These are phyloP conservation scores for Zygnema circumcarinatum DNA, from an alignment of 139 green algal genomes.

Conservation along the genomic window DNA sequence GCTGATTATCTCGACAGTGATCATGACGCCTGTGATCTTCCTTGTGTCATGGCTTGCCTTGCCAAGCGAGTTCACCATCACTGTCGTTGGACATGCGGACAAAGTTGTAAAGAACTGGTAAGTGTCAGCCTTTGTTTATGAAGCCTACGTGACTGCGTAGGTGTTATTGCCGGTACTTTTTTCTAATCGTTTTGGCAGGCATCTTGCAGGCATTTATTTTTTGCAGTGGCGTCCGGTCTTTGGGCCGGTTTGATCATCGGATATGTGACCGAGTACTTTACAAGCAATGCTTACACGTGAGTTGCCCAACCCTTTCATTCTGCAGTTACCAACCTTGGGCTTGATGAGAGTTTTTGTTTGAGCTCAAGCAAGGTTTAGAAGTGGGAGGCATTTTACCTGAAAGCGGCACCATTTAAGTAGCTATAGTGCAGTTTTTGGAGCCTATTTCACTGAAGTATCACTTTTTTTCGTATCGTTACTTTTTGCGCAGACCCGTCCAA, in stretches of 20 bases:
- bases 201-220: slow-evolving; percentile 82
- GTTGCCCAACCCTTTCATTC: not conserved
- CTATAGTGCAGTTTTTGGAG: not conserved
- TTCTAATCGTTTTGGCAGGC: too few species aligned
- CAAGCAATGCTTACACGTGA: slow-evolving; percentile 83
- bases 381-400: not conserved
- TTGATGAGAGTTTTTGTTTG: not conserved
- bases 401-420: not conserved
- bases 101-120: slow-evolving; percentile 81
- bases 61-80: slow-evolving; percentile 59
- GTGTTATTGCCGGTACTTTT: too few species aligned
- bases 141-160: not conserved
- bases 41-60: slow-evolving; percentile 52
- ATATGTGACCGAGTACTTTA: slow-evolving; percentile 97
- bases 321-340: not conserved
- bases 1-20: slow-evolving; percentile 61
- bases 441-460: too few species aligned
- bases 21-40: slow-evolving; percentile 63
- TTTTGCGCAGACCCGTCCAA: slow-evolving; percentile 68
- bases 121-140: not conserved
- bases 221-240: slow-evolving; percentile 88
- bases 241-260: slow-evolving; percentile 97
- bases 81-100: slow-evolving; percentile 30
- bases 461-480: too few species aligned
- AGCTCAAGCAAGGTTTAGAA: not conserved